A percentile compares a stretch with the other conserved stretches of the same genome.
Conservation (phyloP, 805 yeast genomes). For the Metschnikowia lochheadii region DNA sequence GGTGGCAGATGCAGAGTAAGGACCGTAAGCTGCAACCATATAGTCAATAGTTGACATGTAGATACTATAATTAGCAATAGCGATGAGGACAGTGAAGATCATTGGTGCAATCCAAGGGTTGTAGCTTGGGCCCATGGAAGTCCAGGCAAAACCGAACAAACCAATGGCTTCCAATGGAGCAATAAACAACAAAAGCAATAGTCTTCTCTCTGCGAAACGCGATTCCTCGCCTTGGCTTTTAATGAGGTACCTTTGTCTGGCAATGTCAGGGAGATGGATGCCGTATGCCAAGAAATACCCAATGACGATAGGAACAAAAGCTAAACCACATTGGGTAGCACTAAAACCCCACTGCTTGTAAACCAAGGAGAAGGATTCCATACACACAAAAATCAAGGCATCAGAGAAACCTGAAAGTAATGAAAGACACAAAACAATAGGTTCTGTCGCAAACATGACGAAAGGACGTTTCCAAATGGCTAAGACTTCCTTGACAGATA, state of each 20-base stretch:
- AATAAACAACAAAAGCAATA: constrained; percentile 31
- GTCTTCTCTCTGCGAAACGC: constrained; percentile 25
- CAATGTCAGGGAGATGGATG: constrained; percentile 31
- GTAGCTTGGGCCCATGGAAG: constrained; percentile 34
- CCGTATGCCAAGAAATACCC: constrained; percentile 36
- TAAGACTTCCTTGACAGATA: constrained; percentile 23
- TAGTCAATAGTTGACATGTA: constrained; percentile 44
- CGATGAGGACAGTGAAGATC: constrained; percentile 34
- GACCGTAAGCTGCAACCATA: constrained; percentile 41
- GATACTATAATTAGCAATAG: constrained; percentile 38
- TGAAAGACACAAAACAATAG: constrained; percentile 36
- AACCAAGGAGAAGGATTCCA: constrained; percentile 33
- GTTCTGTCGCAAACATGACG: constrained; percentile 35
- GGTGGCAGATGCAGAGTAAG: constrained; percentile 41
- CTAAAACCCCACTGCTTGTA: constrained; percentile 35
- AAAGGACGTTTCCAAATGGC: constrained; percentile 37
- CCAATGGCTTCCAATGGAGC: constrained; percentile 39
- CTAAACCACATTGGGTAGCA: constrained; percentile 27
- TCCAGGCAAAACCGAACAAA: constrained; percentile 41
- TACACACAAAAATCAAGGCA: constrained; percentile 37
- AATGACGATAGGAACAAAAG: constrained; percentile 30
- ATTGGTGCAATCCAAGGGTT: constrained; percentile 42
- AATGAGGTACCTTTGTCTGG: constrained; percentile 25
- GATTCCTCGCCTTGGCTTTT: constrained; percentile 23
- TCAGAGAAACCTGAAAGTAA: constrained; percentile 39